Evolutionary conservation across 306 rosid genomes (phyloP).

Genomic region (Cucurbita argyrosperma): DNA sequence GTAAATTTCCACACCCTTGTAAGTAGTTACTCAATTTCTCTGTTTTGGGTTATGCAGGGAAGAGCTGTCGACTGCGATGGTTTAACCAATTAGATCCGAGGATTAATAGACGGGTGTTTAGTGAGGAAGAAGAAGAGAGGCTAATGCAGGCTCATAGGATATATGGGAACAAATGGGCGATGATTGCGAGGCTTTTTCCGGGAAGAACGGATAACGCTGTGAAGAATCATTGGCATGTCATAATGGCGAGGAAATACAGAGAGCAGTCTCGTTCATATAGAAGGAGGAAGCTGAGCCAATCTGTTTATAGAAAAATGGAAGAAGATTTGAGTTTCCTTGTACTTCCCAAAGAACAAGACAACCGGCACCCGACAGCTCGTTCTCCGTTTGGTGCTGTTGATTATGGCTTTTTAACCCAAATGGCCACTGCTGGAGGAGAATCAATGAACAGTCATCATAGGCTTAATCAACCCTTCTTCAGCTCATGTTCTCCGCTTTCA

Average conservation of each 20-base stretch:
- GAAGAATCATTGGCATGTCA: slow-evolving; percentile 98
- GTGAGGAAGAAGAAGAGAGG: slow-evolving; percentile 85
- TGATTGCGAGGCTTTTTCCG: slow-evolving; percentile 93
- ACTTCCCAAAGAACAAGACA: slow-evolving; percentile 14
- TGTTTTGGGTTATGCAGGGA: slow-evolving; percentile 27
- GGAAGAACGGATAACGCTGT: slow-evolving; percentile 97
- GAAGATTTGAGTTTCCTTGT: slow-evolving; percentile 23
- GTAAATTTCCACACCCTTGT: too few species aligned
- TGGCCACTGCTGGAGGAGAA: slow-evolving; percentile 25
- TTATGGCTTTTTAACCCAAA: slow-evolving; percentile 22
- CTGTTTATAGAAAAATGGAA: slow-evolving; percentile 48
- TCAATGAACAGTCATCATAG: slow-evolving; percentile 15
- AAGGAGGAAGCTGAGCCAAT: slow-evolving; percentile 63
- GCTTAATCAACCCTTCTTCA: slow-evolving; percentile 9
- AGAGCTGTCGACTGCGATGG: slow-evolving; percentile 95
- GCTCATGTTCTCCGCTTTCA: slow-evolving; percentile 28
- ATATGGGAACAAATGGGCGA: slow-evolving; percentile 98
- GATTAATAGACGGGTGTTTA: slow-evolving; percentile 76
- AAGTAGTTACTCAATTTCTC: too few species aligned
- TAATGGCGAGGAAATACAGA: slow-evolving; percentile 89
- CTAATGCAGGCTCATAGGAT: slow-evolving; percentile 90
- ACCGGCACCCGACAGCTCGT: neutral
- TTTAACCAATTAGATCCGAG: slow-evolving; percentile 98
- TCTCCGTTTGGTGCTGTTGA: slow-evolving; percentile 27
- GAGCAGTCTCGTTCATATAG: slow-evolving; percentile 82